Conservation (phyloP, 2,329 filamentous ascomycete genomes). For the Neonectria magnoliae region DNA sequence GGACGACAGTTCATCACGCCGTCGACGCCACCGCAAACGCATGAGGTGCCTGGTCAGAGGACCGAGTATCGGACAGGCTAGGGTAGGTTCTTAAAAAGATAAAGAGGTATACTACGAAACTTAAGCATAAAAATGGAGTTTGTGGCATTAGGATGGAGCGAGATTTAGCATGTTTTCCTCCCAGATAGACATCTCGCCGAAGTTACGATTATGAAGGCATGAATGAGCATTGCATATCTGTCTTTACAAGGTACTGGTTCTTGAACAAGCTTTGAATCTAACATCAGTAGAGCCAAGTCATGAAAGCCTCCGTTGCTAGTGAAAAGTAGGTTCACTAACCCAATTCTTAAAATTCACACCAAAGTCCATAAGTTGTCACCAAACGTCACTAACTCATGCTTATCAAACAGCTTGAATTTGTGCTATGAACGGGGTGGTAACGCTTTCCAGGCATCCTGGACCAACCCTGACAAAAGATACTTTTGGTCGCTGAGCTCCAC, state of each 20-base stretch:
- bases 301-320: background rate
- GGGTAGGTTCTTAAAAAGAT: background rate
- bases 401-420: background rate
- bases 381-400: background rate
- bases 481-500: slow-evolving; percentile 25
- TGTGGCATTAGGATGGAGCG: background rate
- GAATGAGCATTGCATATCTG: background rate
- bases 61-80: background rate
- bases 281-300: background rate
- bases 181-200: background rate
- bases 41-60: background rate
- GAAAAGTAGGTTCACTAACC: background rate
- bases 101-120: background rate
- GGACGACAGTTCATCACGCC: background rate
- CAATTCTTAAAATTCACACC: background rate
- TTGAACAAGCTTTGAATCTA: background rate
- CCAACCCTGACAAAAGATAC: slow-evolving; percentile 8
- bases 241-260: background rate
- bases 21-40: background rate
- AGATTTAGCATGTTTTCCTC: background rate
- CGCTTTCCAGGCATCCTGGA: background rate
- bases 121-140: background rate
- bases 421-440: background rate
- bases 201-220: background rate
- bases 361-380: background rate